Base-by-base conservation (phyloP, 2,329 filamentous ascomycete species). In the Aureobasidium sp. region DNA sequence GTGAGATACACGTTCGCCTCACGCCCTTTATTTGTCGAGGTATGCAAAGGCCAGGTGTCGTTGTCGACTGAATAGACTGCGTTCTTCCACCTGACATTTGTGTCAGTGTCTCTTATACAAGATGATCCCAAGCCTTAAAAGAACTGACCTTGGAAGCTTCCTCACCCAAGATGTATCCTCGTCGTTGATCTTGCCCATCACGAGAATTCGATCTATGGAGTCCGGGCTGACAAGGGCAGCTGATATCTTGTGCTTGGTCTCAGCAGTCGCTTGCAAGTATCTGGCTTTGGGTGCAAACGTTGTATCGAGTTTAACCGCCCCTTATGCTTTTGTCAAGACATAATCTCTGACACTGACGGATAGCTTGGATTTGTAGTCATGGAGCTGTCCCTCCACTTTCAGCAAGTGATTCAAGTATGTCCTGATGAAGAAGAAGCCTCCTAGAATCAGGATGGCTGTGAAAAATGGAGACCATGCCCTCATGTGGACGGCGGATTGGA, bases 1-100 rank as follows among this genome's bases (percentile, higher is more conserved):
- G 76, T 79, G 1, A 80, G 71, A 64, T 80, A 80, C 51, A 76
- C 76, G 69, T 77, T 79, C 5, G 76, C 73, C 65, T 80, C 78
- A 3, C 46, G 46, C 10, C 48, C 48, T 37, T 51, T 51, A 15
- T 51, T 51, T 15, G 5, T 51, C 5, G 47, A 34, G 6, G 48
- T 51, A 26, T 51, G 48, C 9, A 51, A 37, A 51, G 48, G 13
- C 48, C 48, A 51, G 5, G 48, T 37, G 17, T 51, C 48, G 32
- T 51, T 51, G 48, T 51, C 48, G 48, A 51, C 48, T 32, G 29
- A n/a, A n/a, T n/a, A n/a, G n/a, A n/a, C n/a, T n/a, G n/a, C n/a
- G n/a, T n/a, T n/a, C n/a, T n/a, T n/a, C n/a, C n/a, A n/a, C n/a
- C n/a, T n/a, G n/a, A n/a, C n/a, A n/a, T n/a, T n/a, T n/a, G n/a